Evolutionary conservation across 768 basidiomycete genomes (phyloP).

Genomic region (Suillus hirtellus): DNA sequence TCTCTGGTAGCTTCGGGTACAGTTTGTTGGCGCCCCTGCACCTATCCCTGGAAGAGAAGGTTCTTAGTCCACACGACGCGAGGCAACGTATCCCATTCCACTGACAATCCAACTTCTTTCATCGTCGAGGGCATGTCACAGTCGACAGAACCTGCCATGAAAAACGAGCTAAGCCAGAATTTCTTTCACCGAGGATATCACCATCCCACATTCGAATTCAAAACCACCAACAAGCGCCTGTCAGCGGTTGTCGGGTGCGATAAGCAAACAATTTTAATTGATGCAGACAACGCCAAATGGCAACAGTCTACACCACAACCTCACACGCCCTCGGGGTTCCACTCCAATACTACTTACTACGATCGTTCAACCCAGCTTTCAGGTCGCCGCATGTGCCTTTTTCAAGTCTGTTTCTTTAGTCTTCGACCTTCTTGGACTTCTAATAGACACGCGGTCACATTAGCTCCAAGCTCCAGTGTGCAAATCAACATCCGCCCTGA

Average conservation of each 20-base stretch:
- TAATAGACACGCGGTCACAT: not conserved
- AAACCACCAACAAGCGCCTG: not conserved
- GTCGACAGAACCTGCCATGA: slow-evolving; percentile 12
- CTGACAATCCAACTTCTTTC: slow-evolving; percentile 9
- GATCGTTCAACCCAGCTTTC: not conserved
- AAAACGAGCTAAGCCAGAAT: slow-evolving; percentile 5
- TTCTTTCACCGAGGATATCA: not conserved
- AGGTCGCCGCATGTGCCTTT: not conserved
- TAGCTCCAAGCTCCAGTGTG: not conserved
- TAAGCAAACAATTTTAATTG: slow-evolving; percentile 7
- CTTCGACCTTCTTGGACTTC: slow-evolving; percentile 1
- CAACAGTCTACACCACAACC: slow-evolving; percentile 4
- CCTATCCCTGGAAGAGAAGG: slow-evolving; percentile 7
- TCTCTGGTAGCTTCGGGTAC: not conserved
- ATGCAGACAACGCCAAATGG: slow-evolving; percentile 1
- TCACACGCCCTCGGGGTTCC: not conserved
- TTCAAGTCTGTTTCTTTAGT: not conserved
- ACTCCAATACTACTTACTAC: not conserved
- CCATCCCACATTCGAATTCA: not conserved
- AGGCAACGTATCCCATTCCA: not conserved
- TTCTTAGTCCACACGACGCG: not conserved
- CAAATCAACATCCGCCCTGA: not conserved
- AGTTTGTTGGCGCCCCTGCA: slow-evolving; percentile 1
- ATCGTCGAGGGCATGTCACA: slow-evolving; percentile 3
- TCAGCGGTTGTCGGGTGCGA: slow-evolving; percentile 2